Base-by-base conservation (phyloP, 768 basidiomycete species). In the Tulasnella sp. region DNA sequence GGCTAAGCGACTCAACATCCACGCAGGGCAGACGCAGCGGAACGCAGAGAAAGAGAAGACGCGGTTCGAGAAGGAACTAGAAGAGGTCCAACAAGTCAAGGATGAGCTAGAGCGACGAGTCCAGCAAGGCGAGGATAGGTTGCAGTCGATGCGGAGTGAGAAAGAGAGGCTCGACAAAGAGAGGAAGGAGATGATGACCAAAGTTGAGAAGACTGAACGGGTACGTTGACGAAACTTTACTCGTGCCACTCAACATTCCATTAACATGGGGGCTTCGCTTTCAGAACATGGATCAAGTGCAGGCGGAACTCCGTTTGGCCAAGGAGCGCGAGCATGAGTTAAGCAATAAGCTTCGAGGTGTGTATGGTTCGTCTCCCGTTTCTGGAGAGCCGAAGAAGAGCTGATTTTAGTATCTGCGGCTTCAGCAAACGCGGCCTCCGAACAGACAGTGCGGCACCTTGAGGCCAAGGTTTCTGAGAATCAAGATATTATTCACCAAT, bases 211-310 rank as follows among this genome's bases (percentile, higher is more conserved):
- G 47, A 48, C 47, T 48, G 47, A 48, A n/a, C 5, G 19, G n/a
- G 47, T 48, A n/a, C 47, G 19, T 48, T 19, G 19, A 13, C 42
- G 42, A 13, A 48, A 48, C n/a, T 38, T 38, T 38, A 15, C 34
- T 15, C 5, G 7, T n/a, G n/a, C n/a, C 11, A 11, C 47, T 48
- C 7, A 7, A n/a, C 47, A 48, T 48, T n/a, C 3, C 10, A 23
- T 48, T 30, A 4, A 29, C 13, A 3, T 19, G 30, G 17, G 4
- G 21, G 10, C 47, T 66, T 10, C 4, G 4, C 52, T 27, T 23
- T 23, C 64, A 90, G 87, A 87, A 88, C 66, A 88, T 91, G 80
- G 80, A 85, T 24, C 85, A 84, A 52, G 79, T 91, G 44, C 83
- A 81, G 64, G 70, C 77, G 11, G 83, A 91, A 32, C 69, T 90